Evolutionary conservation across 306 rosid genomes (phyloP).

Genomic region (Prunus fruticosa): DNA sequence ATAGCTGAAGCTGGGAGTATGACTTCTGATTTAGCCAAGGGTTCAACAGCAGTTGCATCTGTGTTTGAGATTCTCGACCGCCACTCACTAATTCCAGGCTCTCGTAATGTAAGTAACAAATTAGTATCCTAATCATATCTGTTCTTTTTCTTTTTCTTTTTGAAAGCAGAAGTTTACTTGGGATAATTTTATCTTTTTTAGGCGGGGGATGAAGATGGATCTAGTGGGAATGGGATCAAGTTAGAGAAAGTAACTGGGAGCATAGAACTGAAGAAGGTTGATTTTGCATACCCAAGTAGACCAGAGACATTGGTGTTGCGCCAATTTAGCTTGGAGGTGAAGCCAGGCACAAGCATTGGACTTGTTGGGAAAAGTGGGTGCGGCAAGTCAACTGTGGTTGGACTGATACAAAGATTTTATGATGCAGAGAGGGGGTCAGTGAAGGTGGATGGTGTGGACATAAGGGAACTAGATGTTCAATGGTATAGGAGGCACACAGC

Average conservation of each 20-base stretch:
- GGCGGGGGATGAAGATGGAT: slow-evolving; percentile 36
- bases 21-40: slow-evolving; percentile 93
- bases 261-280: slow-evolving; percentile 79
- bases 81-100: slow-evolving; percentile 56
- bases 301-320: slow-evolving; percentile 50
- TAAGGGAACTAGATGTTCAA: slow-evolving; percentile 68
- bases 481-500: slow-evolving; percentile 80
- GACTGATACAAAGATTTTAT: slow-evolving; percentile 73
- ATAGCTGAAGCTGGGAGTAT: slow-evolving; percentile 99
- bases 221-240: slow-evolving; percentile 41
- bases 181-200: slow-evolving; percentile 9
- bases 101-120: slow-evolving; percentile 40
- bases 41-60: slow-evolving; percentile 74
- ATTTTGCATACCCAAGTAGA: slow-evolving; percentile 77
- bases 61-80: slow-evolving; percentile 90
- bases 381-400: slow-evolving; percentile 90
- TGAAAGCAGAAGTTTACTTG: background rate
- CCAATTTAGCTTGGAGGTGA: slow-evolving; percentile 76
- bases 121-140: background rate
- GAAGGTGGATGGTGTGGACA: slow-evolving; percentile 74
- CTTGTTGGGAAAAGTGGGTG: slow-evolving; percentile 91
- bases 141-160: background rate
- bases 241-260: slow-evolving; percentile 60
- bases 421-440: slow-evolving; percentile 74
- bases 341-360: slow-evolving; percentile 75